Evolutionary conservation across 495 filamentous ascomycete genomes (phyloP), one percentile per base, ranked within the genome.

Genomic region (Annulohypoxylon moriforme): DNA sequence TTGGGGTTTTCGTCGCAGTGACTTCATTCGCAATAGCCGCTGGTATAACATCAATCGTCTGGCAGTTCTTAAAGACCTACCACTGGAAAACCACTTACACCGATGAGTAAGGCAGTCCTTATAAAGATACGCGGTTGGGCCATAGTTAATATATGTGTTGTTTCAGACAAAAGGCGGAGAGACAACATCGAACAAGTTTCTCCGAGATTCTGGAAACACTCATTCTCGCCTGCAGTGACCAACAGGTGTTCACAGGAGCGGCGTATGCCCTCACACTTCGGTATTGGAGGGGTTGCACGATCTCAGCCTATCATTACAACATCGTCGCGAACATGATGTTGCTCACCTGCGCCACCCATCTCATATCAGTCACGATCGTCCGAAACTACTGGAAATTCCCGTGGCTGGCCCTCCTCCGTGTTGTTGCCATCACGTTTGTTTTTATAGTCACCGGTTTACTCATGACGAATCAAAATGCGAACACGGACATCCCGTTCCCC

Each of bases 281-380:
- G 14, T 81, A 77, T 44, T 69, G 60, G 62, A 56, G 38, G 34
- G 80, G 78, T 7, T 82, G 80, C 64, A 75, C 72, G 20, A 72
- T 82, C 58, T 79, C 77, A n/a, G 77, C 79, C 3, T 82, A 82
- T 56, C 80, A 82, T 65, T 82, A 81, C 68, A 75, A 81, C 22
- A 72, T 82, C 47, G 71, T 82, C 1, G 71, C 74, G 24, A 82
- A 82, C 64, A 74, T 80, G 70, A 69, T 82, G 72, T 60, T 82
- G 10, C 68, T 82, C 33, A 80, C 79, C 29, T 79, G 78, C 56
- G 80, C 77, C 6, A 82, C 79, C 3, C 80, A 82, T 50, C 73
- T 82, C 10, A 60, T 78, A 49, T 72, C 80, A 33, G 69, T 80
- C 46, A 78, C 76, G 38, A 73, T 81, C 52, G 71, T 76, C 52